Evolutionary conservation across 1,284 basidiomycete species (phyloP).

Genomic region (Ganoderma boninense): DNA sequence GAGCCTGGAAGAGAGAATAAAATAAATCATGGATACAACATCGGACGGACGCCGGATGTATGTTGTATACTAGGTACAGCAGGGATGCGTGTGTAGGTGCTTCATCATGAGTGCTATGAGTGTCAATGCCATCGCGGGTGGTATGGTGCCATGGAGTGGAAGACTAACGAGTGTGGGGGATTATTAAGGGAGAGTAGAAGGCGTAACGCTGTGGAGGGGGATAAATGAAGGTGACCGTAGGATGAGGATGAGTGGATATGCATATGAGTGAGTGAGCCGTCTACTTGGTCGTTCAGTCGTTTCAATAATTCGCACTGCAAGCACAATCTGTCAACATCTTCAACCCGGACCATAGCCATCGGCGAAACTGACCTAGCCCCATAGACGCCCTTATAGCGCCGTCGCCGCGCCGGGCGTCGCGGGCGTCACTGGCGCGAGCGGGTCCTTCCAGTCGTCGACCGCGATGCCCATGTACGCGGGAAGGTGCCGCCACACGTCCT

Average conservation of each 20-base stretch:
- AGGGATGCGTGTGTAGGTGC: conserved; percentile 10
- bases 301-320: conserved; percentile 1
- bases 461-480: conserved; percentile 31
- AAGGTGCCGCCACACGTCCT: conserved; percentile 30
- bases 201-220: not conserved
- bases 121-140: conserved; percentile 8
- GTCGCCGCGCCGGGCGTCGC: not conserved
- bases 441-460: conserved; percentile 33
- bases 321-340: not conserved
- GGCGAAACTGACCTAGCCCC: conserved; percentile 3
- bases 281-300: conserved; percentile 6
- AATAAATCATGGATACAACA: conserved; percentile 13
- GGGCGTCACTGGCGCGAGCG: conserved; percentile 16
- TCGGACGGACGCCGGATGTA: conserved; percentile 5
- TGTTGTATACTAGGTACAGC: conserved; percentile 17
- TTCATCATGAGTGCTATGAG: not conserved
- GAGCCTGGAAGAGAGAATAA: not conserved
- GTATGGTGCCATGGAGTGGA: not conserved
- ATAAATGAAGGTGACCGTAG: conserved; percentile 8
- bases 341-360: not conserved
- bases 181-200: not conserved
- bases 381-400: not conserved
- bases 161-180: not conserved
- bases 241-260: conserved; percentile 11
- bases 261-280: conserved; percentile 11